Evolutionary conservation across 495 filamentous ascomycete genomes (phyloP), one percentile per base, ranked within the genome.

Genomic region (Daldinia concentrica): DNA sequence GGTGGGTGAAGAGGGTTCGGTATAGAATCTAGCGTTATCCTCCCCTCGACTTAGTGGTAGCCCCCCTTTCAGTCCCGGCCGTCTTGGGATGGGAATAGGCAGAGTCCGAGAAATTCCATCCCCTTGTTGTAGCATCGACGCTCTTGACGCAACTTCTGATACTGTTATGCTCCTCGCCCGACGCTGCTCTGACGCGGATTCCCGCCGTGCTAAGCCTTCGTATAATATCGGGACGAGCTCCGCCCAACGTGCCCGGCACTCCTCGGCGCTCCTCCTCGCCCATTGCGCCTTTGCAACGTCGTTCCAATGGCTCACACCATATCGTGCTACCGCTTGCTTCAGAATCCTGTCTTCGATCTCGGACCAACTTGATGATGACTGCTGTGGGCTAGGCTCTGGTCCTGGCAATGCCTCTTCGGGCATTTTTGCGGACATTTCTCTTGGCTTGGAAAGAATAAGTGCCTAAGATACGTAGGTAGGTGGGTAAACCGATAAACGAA

Each of bases 311-410:
- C 26, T 58, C 8, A 73, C 65, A 36, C 70, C 70, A 45, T 73
- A 11, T 5, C 37, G 61, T 8, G 56, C 65, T 6, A 73, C 66
- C 1, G 60, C 70, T 32, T 69, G 26, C 65, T 62, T 73, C n/a
- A 73, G 14, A 14, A 73, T 73, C 2, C 55, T 51, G 8, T 73
- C 70, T 37, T 73, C 70, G 48, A 69, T 66, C 43, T 73, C 65
- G 24, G 70, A 73, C 70, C 70, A 73, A 15, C 27, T 55, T 24
- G 41, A 0, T 3, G 41, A 1, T 9, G 37, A 14, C 15, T 26
- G 17, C 30, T n/a, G 30, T 1, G 48, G 19, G 26, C 8, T 17
- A 9, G 11, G 27, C 8, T 12, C 15, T 17, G 27, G 30, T 8
- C 17, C 15, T 0, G 45, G 15, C 12, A 45, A 41, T 24, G 27